Percentiles rank a stretch among this genome's conserved stretches.
These are phyloP conservation scores for Leccinum broughii DNA, from an alignment of 768 basidiomycete genomes.

Conservation along the genomic window DNA sequence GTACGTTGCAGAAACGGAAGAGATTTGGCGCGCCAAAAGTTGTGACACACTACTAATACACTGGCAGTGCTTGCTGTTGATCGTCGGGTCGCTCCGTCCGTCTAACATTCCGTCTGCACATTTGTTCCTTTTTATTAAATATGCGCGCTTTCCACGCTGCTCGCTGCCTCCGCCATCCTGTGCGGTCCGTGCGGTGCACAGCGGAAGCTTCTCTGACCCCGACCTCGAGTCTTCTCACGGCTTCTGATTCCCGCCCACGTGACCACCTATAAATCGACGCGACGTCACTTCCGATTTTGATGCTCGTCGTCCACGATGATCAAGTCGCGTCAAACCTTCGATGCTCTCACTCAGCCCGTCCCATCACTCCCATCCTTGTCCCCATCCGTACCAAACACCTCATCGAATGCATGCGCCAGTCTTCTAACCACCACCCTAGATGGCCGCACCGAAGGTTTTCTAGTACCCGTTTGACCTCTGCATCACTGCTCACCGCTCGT, in stretches of 20 bases:
- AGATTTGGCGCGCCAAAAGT: constrained; percentile 13
- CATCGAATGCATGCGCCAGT: constrained; percentile 65
- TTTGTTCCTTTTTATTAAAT: constrained; percentile 6
- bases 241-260: constrained; percentile 9
- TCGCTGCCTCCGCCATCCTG: constrained; percentile 13
- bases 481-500: constrained; percentile 2
- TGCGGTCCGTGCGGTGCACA: constrained; percentile 14
- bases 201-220: not conserved
- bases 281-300: constrained; percentile 3
- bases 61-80: too few relatives aligned
- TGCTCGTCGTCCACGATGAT: constrained; percentile 22
- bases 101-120: constrained; percentile 2
- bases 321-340: constrained; percentile 18
- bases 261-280: constrained; percentile 12
- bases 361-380: constrained; percentile 26
- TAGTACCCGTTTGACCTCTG: not conserved
- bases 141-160: constrained; percentile 4
- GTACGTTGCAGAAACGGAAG: constrained; percentile 18
- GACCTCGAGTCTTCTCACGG: constrained; percentile 1
- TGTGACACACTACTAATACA: constrained; percentile 8
- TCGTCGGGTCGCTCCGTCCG: constrained; percentile 1
- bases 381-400: constrained; percentile 6
- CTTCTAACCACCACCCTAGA: constrained; percentile 56
- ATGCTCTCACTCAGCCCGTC: constrained; percentile 32
- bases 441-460: constrained; percentile 66